Conservation (phyloP, 164 flowering plant genomes). For the Sextonia rubra region DNA sequence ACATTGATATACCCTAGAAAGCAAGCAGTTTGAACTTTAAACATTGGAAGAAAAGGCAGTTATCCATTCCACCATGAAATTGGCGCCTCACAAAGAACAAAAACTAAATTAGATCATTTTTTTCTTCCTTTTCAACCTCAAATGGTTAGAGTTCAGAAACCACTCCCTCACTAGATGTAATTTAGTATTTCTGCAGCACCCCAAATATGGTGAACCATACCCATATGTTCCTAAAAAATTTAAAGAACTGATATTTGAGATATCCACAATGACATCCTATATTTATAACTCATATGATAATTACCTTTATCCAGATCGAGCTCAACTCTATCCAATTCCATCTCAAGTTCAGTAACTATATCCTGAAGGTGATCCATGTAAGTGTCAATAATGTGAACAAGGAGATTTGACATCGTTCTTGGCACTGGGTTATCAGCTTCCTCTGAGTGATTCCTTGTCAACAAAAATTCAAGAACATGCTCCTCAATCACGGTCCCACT, state of each 20-base stretch:
- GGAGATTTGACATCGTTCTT: conserved; percentile 65
- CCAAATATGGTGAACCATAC: too few relatives aligned
- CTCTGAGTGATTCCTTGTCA: conserved; percentile 98
- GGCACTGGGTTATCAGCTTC: conserved; percentile 99
- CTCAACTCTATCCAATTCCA: conserved; percentile 88
- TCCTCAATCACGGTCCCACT: conserved; percentile 73
- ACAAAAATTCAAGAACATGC: conserved; percentile 88
- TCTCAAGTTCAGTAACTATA: conserved; percentile 84
- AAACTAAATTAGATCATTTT: too few relatives aligned
- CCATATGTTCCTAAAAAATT: background rate
- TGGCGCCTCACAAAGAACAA: background rate
- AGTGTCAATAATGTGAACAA: conserved; percentile 85
- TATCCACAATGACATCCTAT: background rate
- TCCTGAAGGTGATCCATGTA: conserved; percentile 96
- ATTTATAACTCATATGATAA: background rate
- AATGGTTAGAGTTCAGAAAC: background rate
- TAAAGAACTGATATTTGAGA: background rate
- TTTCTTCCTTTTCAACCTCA: background rate
- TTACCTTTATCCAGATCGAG: conserved; percentile 88
- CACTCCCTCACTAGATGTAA: background rate
- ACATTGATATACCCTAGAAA: too few relatives aligned
- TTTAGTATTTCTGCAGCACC: background rate
- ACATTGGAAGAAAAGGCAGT: too few relatives aligned
- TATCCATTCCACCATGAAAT: background rate
- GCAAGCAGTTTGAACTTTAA: too few relatives aligned